Evolutionary conservation across 176 grass and related monocot species (phyloP), one percentile per base, ranked within the genome.

Genomic region (Bonia amplexicaulis): DNA sequence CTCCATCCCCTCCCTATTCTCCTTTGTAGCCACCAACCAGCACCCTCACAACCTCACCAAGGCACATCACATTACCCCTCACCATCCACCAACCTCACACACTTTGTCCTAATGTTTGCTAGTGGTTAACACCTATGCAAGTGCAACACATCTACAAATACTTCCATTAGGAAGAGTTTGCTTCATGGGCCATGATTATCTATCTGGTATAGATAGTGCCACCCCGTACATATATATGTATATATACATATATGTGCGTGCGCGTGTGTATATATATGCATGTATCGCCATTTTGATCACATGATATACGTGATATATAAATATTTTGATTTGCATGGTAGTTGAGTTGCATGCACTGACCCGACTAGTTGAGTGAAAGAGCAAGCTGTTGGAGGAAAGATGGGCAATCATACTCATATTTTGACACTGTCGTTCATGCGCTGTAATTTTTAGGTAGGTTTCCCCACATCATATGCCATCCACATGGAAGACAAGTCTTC

Each of bases 381-480:
- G 7, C 20, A 7, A 48, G 64, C 20, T 48, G 64, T n/a, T 44
- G 3, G 3, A 31, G 26, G 22, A 20, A 55, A 44, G 35, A 23
- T 12, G 12, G 1, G 17, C 23, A 13, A 55, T 62, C 17, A 9
- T 59, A 5, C 5, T 64, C 35, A 7, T 44, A 19, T 47, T 48
- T 25, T 0, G 3, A 15, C 9, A 31, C 9, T 55, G 8, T 41
- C 40, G 40, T 48, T 49, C 19, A 20, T 14, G n/a, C 6, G 0
- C 82, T 76, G 29, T 81, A 81, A 65, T 10, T 69, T 37, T 42
- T 27, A 55, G 31, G 64, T 77, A 47, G 72, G 54, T 44, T 63
- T 45, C 72, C 88, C 59, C 45, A 86, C 88, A 65, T 88, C 83
- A 90, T 73, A 82, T 92, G 93, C 41, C 81, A 76, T 82, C 79